A percentile compares a stretch with the other conserved stretches of the same genome.
phyloP scores from a whole-genome alignment of 306 rosid genomes.

The Morella rubra region DNA sequence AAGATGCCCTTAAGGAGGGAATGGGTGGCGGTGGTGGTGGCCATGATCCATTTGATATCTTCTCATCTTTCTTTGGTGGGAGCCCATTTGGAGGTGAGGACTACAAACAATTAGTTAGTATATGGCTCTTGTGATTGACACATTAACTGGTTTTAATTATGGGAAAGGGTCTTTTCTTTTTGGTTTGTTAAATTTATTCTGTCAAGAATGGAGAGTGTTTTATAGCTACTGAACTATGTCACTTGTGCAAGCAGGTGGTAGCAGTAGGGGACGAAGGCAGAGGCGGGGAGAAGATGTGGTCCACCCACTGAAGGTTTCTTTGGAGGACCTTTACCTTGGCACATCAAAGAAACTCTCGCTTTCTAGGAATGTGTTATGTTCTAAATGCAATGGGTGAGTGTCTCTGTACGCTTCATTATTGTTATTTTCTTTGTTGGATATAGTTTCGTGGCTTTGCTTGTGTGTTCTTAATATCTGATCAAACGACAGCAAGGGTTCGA shows the following conservation, averaged over 20 bases:
- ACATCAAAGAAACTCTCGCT: conserved; percentile 77
- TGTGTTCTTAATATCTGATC: background rate
- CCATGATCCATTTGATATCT: conserved; percentile 82
- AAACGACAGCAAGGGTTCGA: conserved; percentile 70
- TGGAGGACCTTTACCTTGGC: conserved; percentile 78
- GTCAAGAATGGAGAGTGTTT: too few relatives aligned
- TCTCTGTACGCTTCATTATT: background rate
- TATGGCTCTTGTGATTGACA: background rate
- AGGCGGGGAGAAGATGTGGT: conserved; percentile 79
- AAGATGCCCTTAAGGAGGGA: conserved; percentile 91
- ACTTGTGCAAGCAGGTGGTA: conserved; percentile 45
- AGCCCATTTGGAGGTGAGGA: conserved; percentile 51
- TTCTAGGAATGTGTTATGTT: conserved; percentile 66
- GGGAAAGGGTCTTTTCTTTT: background rate
- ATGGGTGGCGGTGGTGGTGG: conserved; percentile 65
- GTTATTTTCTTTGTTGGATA: background rate
- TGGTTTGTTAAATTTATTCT: too few relatives aligned
- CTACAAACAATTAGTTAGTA: background rate
- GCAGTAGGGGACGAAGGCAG: conserved; percentile 76
- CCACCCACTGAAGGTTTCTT: conserved; percentile 72
- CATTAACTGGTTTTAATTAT: background rate
- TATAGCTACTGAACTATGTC: background rate
- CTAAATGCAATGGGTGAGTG: conserved; percentile 79
- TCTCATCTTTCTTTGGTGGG: conserved; percentile 72
- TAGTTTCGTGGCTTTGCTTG: background rate